These are phyloP conservation scores for Phytophthora cajani DNA, from an alignment of 352 stramenopile species.

Conservation along the genomic window DNA sequence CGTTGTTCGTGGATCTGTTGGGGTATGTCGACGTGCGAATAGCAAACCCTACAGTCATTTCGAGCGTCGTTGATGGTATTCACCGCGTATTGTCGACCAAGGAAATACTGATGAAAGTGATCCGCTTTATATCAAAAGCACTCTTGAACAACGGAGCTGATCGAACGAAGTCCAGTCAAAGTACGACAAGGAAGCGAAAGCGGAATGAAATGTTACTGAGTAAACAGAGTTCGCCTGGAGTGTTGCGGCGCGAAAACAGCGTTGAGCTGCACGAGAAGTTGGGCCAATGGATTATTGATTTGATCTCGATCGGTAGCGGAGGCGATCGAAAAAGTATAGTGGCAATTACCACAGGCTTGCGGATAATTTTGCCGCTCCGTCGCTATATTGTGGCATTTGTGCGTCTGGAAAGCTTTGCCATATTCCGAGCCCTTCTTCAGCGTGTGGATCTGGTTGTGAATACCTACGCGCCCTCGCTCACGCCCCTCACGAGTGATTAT, in stretches of 20 bases:
- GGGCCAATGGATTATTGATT: slow-evolving; percentile 46
- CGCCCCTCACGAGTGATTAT: slow-evolving; percentile 37
- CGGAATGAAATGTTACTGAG: slow-evolving; percentile 20
- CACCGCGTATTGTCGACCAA: slow-evolving; percentile 34
- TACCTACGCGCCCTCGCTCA: slow-evolving; percentile 38
- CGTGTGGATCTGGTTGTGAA: slow-evolving; percentile 56
- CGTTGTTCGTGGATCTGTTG: slow-evolving; percentile 38
- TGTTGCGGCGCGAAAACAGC: slow-evolving; percentile 15
- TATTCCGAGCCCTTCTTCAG: slow-evolving; percentile 53
- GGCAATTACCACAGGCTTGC: slow-evolving; percentile 41
- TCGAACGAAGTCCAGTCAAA: slow-evolving; percentile 9
- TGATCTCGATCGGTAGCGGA: slow-evolving; percentile 48
- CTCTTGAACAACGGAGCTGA: slow-evolving; percentile 14
- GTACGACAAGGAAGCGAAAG: slow-evolving; percentile 32
- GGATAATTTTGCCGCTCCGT: slow-evolving; percentile 60
- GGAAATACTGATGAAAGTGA: slow-evolving; percentile 34
- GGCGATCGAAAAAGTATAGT: slow-evolving; percentile 38
- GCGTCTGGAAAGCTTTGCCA: slow-evolving; percentile 46
- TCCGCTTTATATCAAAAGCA: slow-evolving; percentile 32
- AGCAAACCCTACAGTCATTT: slow-evolving; percentile 20
- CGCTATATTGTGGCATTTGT: slow-evolving; percentile 42
- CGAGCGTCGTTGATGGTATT: slow-evolving; percentile 30
- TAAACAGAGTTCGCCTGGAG: not conserved
- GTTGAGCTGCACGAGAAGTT: slow-evolving; percentile 41
- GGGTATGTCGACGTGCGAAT: slow-evolving; percentile 26